Percentiles rank a stretch among this genome's conserved stretches.
phyloP scores from a whole-genome alignment of 805 yeast genomes.

The Myxozyma nipponensis region DNA sequence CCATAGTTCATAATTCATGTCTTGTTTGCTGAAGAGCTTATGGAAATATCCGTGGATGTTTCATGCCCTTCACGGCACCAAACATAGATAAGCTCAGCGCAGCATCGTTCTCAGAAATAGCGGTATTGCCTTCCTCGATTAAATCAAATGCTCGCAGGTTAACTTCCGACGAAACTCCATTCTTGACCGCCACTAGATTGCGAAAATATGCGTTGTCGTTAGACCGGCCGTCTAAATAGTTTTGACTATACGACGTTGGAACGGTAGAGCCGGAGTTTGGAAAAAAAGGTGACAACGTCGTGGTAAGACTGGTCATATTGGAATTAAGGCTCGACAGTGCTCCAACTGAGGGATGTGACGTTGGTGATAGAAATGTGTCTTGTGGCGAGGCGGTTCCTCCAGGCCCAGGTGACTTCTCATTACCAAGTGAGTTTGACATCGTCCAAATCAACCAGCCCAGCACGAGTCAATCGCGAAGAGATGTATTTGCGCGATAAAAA shows the following conservation, averaged over 20 bases:
- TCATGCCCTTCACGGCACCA: conserved; percentile 33
- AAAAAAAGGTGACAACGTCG: not conserved
- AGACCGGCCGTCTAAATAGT: not conserved
- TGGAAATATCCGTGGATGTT: conserved; percentile 16
- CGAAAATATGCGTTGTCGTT: conserved; percentile 16
- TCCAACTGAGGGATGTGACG: conserved; percentile 2
- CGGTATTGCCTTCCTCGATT: conserved; percentile 54
- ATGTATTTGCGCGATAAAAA: too few relatives aligned
- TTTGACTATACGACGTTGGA: not conserved
- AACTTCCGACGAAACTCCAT: conserved; percentile 34
- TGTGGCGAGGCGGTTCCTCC: conserved; percentile 13
- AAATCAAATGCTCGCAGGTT: conserved; percentile 51
- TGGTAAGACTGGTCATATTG: not conserved
- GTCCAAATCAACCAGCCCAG: too few relatives aligned
- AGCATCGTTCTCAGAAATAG: conserved; percentile 48
- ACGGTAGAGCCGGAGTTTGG: not conserved
- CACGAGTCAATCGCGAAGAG: too few relatives aligned
- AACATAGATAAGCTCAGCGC: conserved; percentile 53
- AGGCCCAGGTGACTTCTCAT: not conserved
- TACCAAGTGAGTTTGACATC: not conserved
- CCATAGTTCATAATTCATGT: too few relatives aligned
- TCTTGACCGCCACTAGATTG: conserved; percentile 20
- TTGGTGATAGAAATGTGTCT: conserved; percentile 9
- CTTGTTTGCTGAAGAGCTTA: too few relatives aligned
- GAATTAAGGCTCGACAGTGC: not conserved